Evolutionary conservation across 352 stramenopile species (phyloP), one percentile per base, ranked within the genome.

Genomic region (Thraustochytrium sp.): DNA sequence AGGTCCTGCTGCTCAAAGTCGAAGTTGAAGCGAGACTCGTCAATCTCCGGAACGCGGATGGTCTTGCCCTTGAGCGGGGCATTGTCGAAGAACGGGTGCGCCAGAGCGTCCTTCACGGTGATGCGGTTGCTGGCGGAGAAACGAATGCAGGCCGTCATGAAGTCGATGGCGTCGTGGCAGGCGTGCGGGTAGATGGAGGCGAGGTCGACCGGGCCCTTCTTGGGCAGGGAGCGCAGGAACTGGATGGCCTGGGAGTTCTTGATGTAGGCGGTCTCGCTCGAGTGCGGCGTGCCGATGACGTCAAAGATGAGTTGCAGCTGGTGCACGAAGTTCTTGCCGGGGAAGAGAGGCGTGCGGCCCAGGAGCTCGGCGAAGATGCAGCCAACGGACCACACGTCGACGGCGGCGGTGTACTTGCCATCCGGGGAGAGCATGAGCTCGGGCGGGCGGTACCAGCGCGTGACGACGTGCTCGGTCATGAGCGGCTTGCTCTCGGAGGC

Each of bases 241-340:
- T 48, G 65, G 46, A 53, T 63, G n/a, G 54, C 75, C 56, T 64
- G 40, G 11, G 42, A 85, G 36, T 84, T 84, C 40, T 86, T 86
- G 89, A 97, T 94, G 85, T 96, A 97, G 2, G 89, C 85, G n/a
- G 87, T 91, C 31, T 97, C 93, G 0, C 91, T 91, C 54, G 97
- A 88, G 36, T 86, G 87, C 18, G 92, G 92, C 49, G 91, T 95
- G 40, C 93, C 93, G 42, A 97, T 89, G 77, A 95, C 94, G 75
- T 96, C 92, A 84, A 92, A 94, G 77, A 97, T 97, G 86, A 98
- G 94, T 88, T 97, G 92, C 56, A 99, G 94, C 89, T 99, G 97
- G 88, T 99, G 94, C 87, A 99, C 98, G 88, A 99, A 99, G 88
- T 99, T 96, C 75, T 99, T 94, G 1, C 93, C 93, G 4, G 92